phyloP scores from a whole-genome alignment of 2,329 filamentous ascomycete species.

The Alternaria solani region DNA sequence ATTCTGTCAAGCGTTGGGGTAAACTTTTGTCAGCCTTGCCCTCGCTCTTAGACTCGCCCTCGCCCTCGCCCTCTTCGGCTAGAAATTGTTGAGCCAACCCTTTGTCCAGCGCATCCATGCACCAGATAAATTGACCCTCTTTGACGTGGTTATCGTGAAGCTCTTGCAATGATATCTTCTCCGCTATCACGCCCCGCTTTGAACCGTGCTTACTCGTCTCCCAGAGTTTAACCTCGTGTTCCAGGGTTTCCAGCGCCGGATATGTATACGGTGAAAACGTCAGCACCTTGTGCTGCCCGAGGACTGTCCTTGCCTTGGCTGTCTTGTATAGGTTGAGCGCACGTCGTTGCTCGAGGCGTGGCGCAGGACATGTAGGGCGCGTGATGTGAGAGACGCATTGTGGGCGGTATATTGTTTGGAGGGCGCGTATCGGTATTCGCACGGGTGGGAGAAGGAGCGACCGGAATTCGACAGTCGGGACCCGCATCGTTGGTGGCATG shows the following conservation, averaged over 20 bases:
- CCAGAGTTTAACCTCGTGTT: conserved; percentile 32
- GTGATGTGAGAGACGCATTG: conserved; percentile 15
- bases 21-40: background rate
- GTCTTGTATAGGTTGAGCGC: conserved; percentile 40
- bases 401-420: conserved; percentile 23
- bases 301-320: conserved; percentile 30
- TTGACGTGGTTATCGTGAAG: conserved; percentile 28
- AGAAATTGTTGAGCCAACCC: conserved; percentile 4
- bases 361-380: conserved; percentile 10
- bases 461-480: conserved; percentile 26
- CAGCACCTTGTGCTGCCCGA: conserved; percentile 40
- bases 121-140: conserved; percentile 33
- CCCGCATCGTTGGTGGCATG: conserved; percentile 24
- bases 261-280: conserved; percentile 17
- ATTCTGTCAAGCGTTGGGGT: conserved; percentile 11
- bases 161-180: conserved; percentile 29
- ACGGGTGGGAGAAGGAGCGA: conserved; percentile 32
- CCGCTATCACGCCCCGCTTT: conserved; percentile 11
- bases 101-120: conserved; percentile 9
- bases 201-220: conserved; percentile 2
- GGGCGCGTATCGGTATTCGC: conserved; percentile 17
- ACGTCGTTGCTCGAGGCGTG: conserved; percentile 32
- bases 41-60: conserved; percentile 6
- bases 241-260: conserved; percentile 10
- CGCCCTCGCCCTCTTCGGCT: conserved; percentile 3